Evolutionary conservation across 2,329 filamentous ascomycete genomes (phyloP), one percentile per base, ranked within the genome.

Genomic region (Knufia fluminis): DNA sequence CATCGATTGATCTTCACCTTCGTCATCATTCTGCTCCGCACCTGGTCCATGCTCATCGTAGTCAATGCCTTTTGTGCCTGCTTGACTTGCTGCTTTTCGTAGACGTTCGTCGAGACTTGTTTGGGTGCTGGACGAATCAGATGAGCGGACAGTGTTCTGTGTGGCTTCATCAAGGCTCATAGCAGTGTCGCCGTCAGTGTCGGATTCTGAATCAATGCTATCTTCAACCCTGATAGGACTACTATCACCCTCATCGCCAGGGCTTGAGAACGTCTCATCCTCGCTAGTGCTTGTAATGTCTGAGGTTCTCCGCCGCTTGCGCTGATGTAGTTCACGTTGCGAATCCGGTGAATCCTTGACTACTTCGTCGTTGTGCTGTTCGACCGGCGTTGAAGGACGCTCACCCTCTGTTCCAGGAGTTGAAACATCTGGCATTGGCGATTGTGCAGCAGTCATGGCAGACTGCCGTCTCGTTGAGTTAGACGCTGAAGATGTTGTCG

Each of bases 151-250:
- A 14, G 84, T 85, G 22, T 79, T 82, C 26, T 79, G 79, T 1
- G 84, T 88, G 54, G 83, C 77, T 58, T 90, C 85, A 53, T 91
- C 86, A 39, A 94, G 71, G 31, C 83, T 91, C 81, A 90, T 87
- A 65, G 86, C 83, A 0, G 86, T 90, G 56, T 86, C 84, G 44
- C 83, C 82, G 38, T 86, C 83, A 54, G 85, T 71, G 48, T 75
- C 74, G 31, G 67, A 71, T 23, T 70, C 72, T n/a, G 71, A 74
- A 33, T 61, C 65, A 8, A 76, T 77, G 43, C 76, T 65, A 38
- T 67, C 65, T 22, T 68, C 68, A 16, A 82, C 78, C 2, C 55
- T 63, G 33, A 59, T 59, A 10, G 61, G 63, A 7, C 66, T 66
- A 49, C 70, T 71, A 43, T 67, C 68, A 8, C 59, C 61, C 3